phyloP scores from a whole-genome alignment of 495 filamentous ascomycete genomes.

The Aspergillus leporis region DNA sequence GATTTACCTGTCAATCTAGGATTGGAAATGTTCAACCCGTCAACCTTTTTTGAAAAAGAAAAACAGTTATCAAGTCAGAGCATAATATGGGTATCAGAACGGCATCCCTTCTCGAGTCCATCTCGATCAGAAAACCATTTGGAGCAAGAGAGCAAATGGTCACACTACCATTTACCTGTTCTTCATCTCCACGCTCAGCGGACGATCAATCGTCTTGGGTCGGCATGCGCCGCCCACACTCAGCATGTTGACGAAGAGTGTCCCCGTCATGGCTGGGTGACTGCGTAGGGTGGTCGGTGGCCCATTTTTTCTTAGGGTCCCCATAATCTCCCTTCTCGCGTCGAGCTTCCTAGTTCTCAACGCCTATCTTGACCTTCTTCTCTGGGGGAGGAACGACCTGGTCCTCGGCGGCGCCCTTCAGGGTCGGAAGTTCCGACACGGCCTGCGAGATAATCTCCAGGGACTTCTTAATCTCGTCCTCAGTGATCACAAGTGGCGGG shows the following conservation, averaged over 20 bases:
- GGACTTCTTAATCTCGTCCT: conserved; percentile 51
- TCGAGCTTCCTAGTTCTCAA: conserved; percentile 44
- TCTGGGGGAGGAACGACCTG: conserved; percentile 48
- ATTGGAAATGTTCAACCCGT: not conserved
- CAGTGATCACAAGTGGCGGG: conserved; percentile 58
- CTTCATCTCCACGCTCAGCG: not conserved
- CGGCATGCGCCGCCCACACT: not conserved
- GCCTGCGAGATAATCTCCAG: conserved; percentile 51
- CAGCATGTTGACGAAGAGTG: not conserved
- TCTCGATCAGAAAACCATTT: not conserved
- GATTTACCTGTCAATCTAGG: not conserved
- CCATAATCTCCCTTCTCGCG: not conserved
- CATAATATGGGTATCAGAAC: not conserved
- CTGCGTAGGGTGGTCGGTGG: not conserved
- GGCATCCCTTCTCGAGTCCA: not conserved
- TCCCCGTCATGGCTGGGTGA: not conserved
- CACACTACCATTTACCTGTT: not conserved
- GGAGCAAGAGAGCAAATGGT: not conserved
- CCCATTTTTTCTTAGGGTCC: not conserved
- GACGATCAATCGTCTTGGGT: not conserved
- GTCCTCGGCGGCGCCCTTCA: conserved; percentile 49
- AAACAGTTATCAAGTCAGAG: not conserved
- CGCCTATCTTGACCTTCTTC: conserved; percentile 51
- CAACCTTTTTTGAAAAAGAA: not conserved
- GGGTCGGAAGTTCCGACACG: conserved; percentile 48